Percentiles rank a stretch among this genome's conserved stretches.
Evolutionary conservation across 2,329 filamentous ascomycete genomes (phyloP).

Genomic region (Fusarium scirpi): DNA sequence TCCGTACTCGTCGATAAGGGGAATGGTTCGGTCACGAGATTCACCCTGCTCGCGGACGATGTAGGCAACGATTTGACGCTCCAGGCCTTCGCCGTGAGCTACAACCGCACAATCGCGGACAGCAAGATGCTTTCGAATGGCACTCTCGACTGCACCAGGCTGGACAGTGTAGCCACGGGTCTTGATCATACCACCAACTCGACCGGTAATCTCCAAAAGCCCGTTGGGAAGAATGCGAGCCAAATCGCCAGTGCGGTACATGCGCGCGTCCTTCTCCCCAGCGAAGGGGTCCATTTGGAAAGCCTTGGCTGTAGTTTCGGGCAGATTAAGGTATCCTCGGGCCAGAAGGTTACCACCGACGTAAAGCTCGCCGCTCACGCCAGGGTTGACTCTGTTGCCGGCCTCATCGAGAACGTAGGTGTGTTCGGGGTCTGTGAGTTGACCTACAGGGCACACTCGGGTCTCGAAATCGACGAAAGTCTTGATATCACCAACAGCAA

Average conservation of each 20-base stretch:
- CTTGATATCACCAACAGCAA: slow-evolving; percentile 80
- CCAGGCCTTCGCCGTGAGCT: slow-evolving; percentile 80
- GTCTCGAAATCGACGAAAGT: slow-evolving; percentile 73
- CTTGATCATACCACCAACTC: slow-evolving; percentile 85
- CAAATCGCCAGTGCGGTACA: slow-evolving; percentile 81
- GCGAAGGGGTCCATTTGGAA: slow-evolving; percentile 77
- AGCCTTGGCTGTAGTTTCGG: slow-evolving; percentile 79
- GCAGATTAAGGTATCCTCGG: slow-evolving; percentile 82
- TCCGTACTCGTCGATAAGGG: slow-evolving; percentile 77
- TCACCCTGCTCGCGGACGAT: slow-evolving; percentile 75
- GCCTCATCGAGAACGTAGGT: slow-evolving; percentile 80
- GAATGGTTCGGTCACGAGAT: slow-evolving; percentile 66
- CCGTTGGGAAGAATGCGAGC: slow-evolving; percentile 76
- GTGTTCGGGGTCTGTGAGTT: slow-evolving; percentile 73
- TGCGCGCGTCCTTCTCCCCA: slow-evolving; percentile 68
- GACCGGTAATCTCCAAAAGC: slow-evolving; percentile 79
- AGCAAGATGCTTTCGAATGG: slow-evolving; percentile 75
- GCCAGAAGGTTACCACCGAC: slow-evolving; percentile 80
- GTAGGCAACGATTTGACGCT: slow-evolving; percentile 81
- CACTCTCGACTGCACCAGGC: slow-evolving; percentile 80
- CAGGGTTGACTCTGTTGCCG: slow-evolving; percentile 71
- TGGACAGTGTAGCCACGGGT: slow-evolving; percentile 83
- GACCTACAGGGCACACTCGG: slow-evolving; percentile 79
- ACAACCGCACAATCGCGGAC: slow-evolving; percentile 79
- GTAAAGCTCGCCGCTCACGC: slow-evolving; percentile 77